Percentiles rank a stretch among this genome's conserved stretches.
Evolutionary conservation across 2,329 filamentous ascomycete genomes (phyloP).

Genomic region (Fusarium anguioides): DNA sequence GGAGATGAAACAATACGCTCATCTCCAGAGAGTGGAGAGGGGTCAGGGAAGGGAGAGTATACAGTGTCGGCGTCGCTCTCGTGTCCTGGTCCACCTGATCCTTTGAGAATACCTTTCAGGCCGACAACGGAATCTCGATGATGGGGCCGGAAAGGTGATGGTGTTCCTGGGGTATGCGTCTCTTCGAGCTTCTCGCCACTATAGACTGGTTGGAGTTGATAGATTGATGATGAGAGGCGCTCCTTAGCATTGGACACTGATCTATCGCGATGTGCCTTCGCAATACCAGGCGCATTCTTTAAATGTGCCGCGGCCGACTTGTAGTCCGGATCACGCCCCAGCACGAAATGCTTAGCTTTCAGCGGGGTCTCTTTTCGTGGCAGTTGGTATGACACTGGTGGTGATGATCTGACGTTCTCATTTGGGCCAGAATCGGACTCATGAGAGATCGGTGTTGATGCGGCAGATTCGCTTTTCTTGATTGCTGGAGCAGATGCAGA

Average conservation of each 20-base stretch:
- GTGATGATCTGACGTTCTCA: slow-evolving; percentile 9
- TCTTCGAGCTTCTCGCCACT: slow-evolving; percentile 22
- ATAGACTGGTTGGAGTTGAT: slow-evolving; percentile 34
- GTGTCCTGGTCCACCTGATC: neutral
- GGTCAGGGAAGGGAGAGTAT: neutral
- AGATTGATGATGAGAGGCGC: neutral
- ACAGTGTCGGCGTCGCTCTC: neutral
- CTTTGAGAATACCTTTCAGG: slow-evolving; percentile 40
- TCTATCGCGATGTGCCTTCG: neutral
- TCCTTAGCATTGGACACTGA: neutral
- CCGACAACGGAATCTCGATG: slow-evolving; percentile 32
- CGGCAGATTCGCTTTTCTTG: neutral
- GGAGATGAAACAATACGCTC: slow-evolving; percentile 21
- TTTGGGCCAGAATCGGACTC: neutral
- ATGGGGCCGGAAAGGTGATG: slow-evolving; percentile 29
- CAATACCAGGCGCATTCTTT: neutral
- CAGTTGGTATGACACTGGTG: slow-evolving; percentile 7
- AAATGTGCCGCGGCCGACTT: neutral
- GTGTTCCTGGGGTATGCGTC: slow-evolving; percentile 1
- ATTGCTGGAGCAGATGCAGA: neutral
- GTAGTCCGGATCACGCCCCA: neutral
- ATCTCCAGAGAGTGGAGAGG: slow-evolving; percentile 14
- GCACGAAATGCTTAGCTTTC: neutral
- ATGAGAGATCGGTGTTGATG: slow-evolving; percentile 5
- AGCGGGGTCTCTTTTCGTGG: neutral